Percentiles rank a stretch among this genome's conserved stretches.
Evolutionary conservation across 192 early-diverging fungal species (phyloP).

Genomic region (Phlyctochytrium planicorne): DNA sequence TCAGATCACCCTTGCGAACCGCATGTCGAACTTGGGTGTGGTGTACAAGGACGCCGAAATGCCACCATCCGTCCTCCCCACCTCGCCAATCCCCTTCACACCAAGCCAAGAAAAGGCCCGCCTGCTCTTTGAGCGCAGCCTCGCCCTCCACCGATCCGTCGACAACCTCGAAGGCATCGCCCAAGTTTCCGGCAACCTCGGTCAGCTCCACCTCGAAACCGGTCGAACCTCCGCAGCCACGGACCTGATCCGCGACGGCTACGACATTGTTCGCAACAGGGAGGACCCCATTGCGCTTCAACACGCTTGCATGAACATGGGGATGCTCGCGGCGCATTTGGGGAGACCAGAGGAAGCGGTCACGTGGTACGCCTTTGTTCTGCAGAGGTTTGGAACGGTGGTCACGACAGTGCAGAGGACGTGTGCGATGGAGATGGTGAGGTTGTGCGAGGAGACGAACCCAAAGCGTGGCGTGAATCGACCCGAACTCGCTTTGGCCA

Average conservation of each 20-base stretch:
- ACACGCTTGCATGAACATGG: conserved; percentile 40
- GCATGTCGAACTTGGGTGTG: conserved; percentile 33
- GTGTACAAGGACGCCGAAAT: conserved; percentile 25
- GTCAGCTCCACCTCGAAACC: conserved; percentile 28
- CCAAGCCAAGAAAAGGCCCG: neutral
- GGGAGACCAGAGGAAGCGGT: conserved; percentile 23
- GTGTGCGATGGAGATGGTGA: conserved; percentile 19
- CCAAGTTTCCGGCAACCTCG: conserved; percentile 36
- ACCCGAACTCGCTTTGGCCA: conserved; percentile 26
- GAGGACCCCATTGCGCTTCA: conserved; percentile 33
- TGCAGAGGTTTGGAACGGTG: conserved; percentile 29
- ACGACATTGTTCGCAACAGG: conserved; percentile 15
- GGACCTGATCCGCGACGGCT: conserved; percentile 26
- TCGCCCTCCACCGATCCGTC: conserved; percentile 24
- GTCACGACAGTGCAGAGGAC: conserved; percentile 25
- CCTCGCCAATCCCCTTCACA: neutral
- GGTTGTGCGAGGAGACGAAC: conserved; percentile 28
- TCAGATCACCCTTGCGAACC: conserved; percentile 26
- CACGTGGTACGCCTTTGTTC: conserved; percentile 38
- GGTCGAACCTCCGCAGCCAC: conserved; percentile 14
- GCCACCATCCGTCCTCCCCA: neutral
- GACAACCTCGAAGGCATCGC: conserved; percentile 40
- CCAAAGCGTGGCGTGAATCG: conserved; percentile 11
- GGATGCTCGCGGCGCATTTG: conserved; percentile 24
- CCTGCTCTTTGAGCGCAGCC: conserved; percentile 12